These are phyloP conservation scores for Debaryomyces sp. DNA, from an alignment of 1,139 yeast genomes.

Conservation along the genomic window DNA sequence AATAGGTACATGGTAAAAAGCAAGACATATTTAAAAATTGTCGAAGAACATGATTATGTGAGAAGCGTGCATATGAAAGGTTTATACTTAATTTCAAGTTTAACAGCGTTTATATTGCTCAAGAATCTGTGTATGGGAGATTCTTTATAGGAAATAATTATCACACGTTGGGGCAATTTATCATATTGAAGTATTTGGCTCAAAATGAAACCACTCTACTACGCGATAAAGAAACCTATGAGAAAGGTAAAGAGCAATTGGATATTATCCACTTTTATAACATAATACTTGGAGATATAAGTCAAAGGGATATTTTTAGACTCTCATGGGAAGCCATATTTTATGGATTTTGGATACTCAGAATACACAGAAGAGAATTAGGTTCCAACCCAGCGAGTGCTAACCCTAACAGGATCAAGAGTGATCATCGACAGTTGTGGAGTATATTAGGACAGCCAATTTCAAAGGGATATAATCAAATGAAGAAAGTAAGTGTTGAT, in stretches of 20 bases:
- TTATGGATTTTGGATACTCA: too few relatives aligned
- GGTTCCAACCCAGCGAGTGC: too few relatives aligned
- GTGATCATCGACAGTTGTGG: too few relatives aligned
- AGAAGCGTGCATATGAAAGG: not conserved
- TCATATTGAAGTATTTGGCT: not conserved
- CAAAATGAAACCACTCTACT: not conserved
- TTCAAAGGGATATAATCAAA: too few relatives aligned
- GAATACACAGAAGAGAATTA: too few relatives aligned
- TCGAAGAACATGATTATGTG: not conserved
- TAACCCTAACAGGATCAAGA: too few relatives aligned
- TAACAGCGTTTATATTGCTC: not conserved
- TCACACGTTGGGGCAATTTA: not conserved
- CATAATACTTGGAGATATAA: too few relatives aligned
- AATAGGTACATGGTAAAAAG: not conserved
- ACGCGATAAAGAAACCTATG: slow-evolving; percentile 6
- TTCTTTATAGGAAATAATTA: not conserved
- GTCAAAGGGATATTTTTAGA: too few relatives aligned
- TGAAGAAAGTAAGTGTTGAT: too few relatives aligned
- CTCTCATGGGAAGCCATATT: too few relatives aligned
- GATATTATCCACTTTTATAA: too few relatives aligned
- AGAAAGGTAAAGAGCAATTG: too few relatives aligned
- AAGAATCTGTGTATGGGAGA: not conserved
- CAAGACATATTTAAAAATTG: not conserved
- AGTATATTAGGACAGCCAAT: not conserved
- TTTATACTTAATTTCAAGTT: not conserved